Evolutionary conservation across 2,329 filamentous ascomycete species (phyloP).

Genomic region (Paecilomyces dactylethromorphus): DNA sequence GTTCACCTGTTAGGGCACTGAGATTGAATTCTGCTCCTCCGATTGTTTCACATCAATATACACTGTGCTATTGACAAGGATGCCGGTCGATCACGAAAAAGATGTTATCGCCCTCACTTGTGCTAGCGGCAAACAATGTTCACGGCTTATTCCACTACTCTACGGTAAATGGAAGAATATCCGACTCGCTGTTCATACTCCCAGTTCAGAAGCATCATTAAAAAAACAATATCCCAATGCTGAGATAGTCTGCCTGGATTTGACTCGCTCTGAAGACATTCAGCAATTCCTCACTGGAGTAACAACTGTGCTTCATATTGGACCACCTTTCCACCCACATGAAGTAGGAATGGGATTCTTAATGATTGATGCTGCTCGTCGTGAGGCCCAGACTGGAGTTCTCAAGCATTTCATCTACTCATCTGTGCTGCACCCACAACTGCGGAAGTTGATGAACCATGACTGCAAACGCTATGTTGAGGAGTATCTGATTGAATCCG

Average conservation of each 20-base stretch:
- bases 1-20: too few species aligned
- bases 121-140: conserved; percentile 32
- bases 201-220: conserved; percentile 19
- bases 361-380: conserved; percentile 29
- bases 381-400: conserved; percentile 10
- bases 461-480: conserved; percentile 29
- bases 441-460: conserved; percentile 30
- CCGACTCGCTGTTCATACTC: conserved; percentile 25
- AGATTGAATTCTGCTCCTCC: too few species aligned
- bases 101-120: conserved; percentile 32
- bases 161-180: conserved; percentile 22
- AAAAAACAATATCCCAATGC: conserved; percentile 22
- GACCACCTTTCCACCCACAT: conserved; percentile 27
- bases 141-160: conserved; percentile 27
- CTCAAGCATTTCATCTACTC: conserved; percentile 31
- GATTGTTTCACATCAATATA: too few species aligned
- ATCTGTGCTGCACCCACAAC: conserved; percentile 24
- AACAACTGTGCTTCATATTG: conserved; percentile 24
- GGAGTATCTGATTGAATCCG: conserved; percentile 27
- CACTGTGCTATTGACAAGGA: neutral
- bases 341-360: conserved; percentile 26
- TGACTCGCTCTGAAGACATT: conserved; percentile 16
- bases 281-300: conserved; percentile 21
- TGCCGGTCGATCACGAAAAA: conserved; percentile 12
- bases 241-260: conserved; percentile 24